Conservation (phyloP, 2,329 filamentous ascomycete genomes). For the Daldinia eschscholtzii region DNA sequence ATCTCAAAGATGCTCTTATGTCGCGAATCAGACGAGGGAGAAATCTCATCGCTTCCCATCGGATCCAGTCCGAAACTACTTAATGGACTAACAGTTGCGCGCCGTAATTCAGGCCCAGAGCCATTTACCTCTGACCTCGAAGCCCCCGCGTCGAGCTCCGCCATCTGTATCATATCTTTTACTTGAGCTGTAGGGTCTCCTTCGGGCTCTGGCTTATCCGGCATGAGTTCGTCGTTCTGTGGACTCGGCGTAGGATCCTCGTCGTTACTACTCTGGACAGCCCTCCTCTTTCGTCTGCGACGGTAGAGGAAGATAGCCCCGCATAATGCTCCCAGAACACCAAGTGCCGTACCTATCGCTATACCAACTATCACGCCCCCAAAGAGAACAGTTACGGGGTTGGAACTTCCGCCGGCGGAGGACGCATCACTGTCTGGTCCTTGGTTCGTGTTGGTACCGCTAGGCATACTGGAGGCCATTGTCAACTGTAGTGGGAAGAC, state of each 20-base stretch:
- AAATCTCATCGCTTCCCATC: background rate
- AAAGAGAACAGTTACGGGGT: background rate
- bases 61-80: background rate
- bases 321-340: background rate
- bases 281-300: background rate
- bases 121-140: background rate
- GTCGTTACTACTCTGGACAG: background rate
- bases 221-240: background rate
- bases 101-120: background rate
- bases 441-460: no score
- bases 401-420: background rate
- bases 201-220: background rate
- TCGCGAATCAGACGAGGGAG: background rate
- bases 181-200: background rate
- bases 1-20: background rate
- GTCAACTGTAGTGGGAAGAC: constrained; percentile 29
- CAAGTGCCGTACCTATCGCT: background rate
- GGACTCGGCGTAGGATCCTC: background rate
- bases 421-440: background rate
- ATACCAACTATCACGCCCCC: background rate
- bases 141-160: background rate
- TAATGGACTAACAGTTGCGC: background rate
- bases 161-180: no score
- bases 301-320: background rate
- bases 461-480: background rate